Evolutionary conservation across 2,329 filamentous ascomycete genomes (phyloP), one percentile per base, ranked within the genome.

Genomic region (Aspergillus melleus): DNA sequence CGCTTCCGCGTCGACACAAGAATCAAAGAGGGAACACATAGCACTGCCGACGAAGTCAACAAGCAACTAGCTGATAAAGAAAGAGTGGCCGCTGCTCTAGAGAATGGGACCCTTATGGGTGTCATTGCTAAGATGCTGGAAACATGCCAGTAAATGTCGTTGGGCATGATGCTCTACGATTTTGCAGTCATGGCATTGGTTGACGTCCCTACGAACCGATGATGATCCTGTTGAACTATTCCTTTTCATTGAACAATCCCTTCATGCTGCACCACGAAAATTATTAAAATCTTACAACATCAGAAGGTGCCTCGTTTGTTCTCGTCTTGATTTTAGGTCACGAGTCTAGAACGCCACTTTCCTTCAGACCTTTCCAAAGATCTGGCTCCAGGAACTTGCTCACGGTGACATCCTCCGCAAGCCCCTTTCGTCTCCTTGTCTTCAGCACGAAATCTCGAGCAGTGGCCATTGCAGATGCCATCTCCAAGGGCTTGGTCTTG

Each of bases 51-150:
- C 64, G 92, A 96, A 74, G 92, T 97, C 55, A 97, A 96, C 79
- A 97, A 97, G 82, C 95, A 99, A 78, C 81, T 99, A 49, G 91
- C 88, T 36, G 95, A 99, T 79, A 99, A 98, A 81, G 95, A 99
- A 80, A 84, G 95, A 62, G 95, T 99, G 49, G 93, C 94, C 1
- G 95, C 95, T 10, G 95, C 95, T 6, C 80, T 97, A 68, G 95
- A 98, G 77, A 99, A 99, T 74, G 90, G 91, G 58, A 96, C 91
- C 1, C 80, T 99, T 61, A 92, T 91, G 82, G 88, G 88, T 46
- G 91, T 97, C 32, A 83, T 99, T 64, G 88, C 91, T 74, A 96
- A 95, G 78, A 98, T 99, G 95, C 83, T 98, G 63, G 88, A 91
- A 73, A 94, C 90, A 1, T 96, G 92, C 77, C 83, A 86, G 65